Evolutionary conservation across 2,329 filamentous ascomycete genomes (phyloP), one percentile per base, ranked within the genome.

Genomic region (Xylaria sp.): DNA sequence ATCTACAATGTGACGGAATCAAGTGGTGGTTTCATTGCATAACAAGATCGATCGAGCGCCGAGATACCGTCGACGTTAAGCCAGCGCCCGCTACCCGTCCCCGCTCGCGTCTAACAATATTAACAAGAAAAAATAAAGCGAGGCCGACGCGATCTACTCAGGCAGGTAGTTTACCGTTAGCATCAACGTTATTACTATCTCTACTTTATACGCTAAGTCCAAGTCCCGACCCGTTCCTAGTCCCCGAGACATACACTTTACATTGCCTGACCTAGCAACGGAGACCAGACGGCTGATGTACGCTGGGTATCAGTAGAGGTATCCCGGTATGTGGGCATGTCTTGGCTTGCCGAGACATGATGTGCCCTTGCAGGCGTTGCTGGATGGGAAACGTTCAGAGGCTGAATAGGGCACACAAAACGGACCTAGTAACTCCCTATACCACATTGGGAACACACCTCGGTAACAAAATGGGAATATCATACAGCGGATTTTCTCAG

Each of bases 401-500:
- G 66, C 60, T 57, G 56, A 65, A 68, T 56, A 52, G 46, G 52
- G 54, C 60, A 37, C 55, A 23, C 56, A 50, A 61, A 39, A 61
- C 50, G 58, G 58, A 32, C 32, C 66, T 57, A 63, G 58, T 52
- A 59, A 50, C 28, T 39, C 7, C 46, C 66, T 3, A 18, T 34
- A 28, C 51, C 10, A 25, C 3, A 12, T 57, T 57, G 18, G 44
- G 44, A 10, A 10, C 20, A 46, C 15, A 10, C 2, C 8, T 37
- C 52, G 54, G 37, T 32, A 37, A 65, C 51, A 62, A 58, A 25
- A 51, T 61, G 66, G 66, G 62, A 66, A 61, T 66, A 65, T 52
- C 37, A 7, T 54, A 54, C 46, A 41, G 41, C 13, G 25, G 41
- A 13, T n/a, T 18, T n/a, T 46, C 48, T 32, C 23, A 46, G 39